phyloP scores from a whole-genome alignment of 2,329 filamentous ascomycete species.

The Aspergillus carbonarius region DNA sequence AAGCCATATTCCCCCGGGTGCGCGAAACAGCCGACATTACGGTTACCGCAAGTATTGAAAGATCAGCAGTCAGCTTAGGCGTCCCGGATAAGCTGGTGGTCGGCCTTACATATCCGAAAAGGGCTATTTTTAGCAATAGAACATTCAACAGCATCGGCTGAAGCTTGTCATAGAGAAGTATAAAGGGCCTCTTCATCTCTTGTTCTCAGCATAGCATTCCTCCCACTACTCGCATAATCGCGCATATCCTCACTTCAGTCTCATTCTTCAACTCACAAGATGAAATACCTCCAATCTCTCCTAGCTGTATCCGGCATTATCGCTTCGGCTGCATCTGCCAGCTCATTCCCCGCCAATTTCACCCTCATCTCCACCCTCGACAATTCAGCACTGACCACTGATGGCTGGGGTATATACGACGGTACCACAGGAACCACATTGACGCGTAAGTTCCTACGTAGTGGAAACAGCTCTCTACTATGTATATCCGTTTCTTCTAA shows the following conservation, averaged over 20 bases:
- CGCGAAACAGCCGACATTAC: no score
- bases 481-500: neutral
- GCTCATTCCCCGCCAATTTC: conserved; percentile 1
- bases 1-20: no score
- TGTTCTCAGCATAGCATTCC: neutral
- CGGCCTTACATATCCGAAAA: neutral
- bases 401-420: conserved; percentile 3
- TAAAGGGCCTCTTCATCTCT: neutral
- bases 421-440: neutral
- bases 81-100: conserved; percentile 1
- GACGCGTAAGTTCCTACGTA: no score
- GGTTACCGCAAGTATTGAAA: no score
- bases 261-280: neutral
- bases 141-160: neutral
- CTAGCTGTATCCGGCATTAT: neutral
- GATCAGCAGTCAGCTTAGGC: conserved; percentile 4
- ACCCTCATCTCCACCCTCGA: neutral
- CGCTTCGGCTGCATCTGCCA: neutral
- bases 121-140: neutral
- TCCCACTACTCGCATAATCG: neutral
- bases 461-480: no score
- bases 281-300: neutral
- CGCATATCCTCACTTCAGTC: neutral
- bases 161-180: no score
- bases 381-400: neutral